phyloP scores from a whole-genome alignment of 495 filamentous ascomycete species.

The Neurospora sp. region DNA sequence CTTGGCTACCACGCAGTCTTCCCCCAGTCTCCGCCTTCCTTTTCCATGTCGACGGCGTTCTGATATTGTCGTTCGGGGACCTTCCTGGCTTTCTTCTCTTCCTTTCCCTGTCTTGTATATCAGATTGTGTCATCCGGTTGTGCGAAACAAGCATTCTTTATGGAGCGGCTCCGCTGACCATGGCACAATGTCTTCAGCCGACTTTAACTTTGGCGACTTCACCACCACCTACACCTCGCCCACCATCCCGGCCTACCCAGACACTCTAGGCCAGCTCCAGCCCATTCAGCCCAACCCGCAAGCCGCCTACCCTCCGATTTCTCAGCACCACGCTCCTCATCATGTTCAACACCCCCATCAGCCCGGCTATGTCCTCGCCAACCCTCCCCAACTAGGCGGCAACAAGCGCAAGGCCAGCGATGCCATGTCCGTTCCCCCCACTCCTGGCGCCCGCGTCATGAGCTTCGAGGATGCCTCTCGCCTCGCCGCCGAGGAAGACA shows the following conservation, averaged over 20 bases:
- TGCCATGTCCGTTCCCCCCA: slow-evolving; percentile 17
- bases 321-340: slow-evolving; percentile 23
- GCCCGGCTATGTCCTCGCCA: slow-evolving; percentile 31
- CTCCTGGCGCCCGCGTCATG: slow-evolving; percentile 19
- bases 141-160: not conserved
- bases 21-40: slow-evolving; percentile 21
- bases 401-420: slow-evolving; percentile 44
- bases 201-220: slow-evolving; percentile 40
- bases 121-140: slow-evolving; percentile 19
- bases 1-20: slow-evolving; percentile 12
- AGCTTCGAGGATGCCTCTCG: slow-evolving; percentile 62
- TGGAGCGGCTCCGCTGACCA: slow-evolving; percentile 18
- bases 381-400: slow-evolving; percentile 27
- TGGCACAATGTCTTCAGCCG: slow-evolving; percentile 42
- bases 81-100: not conserved
- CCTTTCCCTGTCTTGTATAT: slow-evolving; percentile 7
- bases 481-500: slow-evolving; percentile 88
- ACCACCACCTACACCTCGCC: slow-evolving; percentile 36
- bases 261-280: slow-evolving; percentile 34
- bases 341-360: not conserved
- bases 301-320: slow-evolving; percentile 24
- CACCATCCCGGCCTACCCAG: slow-evolving; percentile 34
- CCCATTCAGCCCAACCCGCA: slow-evolving; percentile 37
- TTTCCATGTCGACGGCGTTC: slow-evolving; percentile 8
- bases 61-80: slow-evolving; percentile 5